Base-by-base conservation (phyloP, 148 eudicot species). In the Beta vulgaris region DNA sequence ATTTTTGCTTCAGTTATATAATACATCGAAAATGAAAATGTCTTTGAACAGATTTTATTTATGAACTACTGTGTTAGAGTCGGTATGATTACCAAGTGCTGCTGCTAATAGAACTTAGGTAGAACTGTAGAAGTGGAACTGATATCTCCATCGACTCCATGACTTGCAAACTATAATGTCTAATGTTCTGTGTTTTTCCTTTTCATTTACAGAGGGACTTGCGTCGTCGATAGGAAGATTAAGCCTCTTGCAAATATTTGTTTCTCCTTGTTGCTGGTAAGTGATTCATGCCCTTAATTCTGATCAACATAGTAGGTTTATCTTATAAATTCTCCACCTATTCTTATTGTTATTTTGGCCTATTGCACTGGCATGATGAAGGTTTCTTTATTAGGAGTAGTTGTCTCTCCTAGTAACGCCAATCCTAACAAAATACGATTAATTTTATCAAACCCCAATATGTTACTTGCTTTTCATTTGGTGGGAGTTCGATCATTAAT, bases 221-320 rank as follows among this genome's bases (percentile, higher is more conserved):
- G 70, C 85, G 85, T 28, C 82, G 77, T 29, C 79, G 85, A 21
- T 82, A 82, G 73, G 40, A 23, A 64, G 40, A 54, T 31, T 31
- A 68, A 34, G 49, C 53, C 61, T 23, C 54, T 19, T 35, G 76
- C 57, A 49, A 39, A 53, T 14, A 42, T 49, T 35, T 29, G 65
- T 9, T n/a, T 42, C 16, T 29, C 49, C 59, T 57, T 51, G 0
- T 61, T 73, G 43, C 69, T 57, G 82, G 82, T 82, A 78, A 55
- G 62, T n/a, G n/a, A n/a, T n/a, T n/a, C 31, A 55, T 37, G 16
- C 5, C 10, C 12, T 21, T 35, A 12, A 6, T 25, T 36, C 18
- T 54, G 19, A 23, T 39, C 2, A 29, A 8, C 0, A 16, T 7
- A 31, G 64, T 8, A 31, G 64, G 6, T 1, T 60, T 31, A 2